These are phyloP conservation scores for Xylaria castorea DNA, from an alignment of 495 filamentous ascomycete species.

Conservation along the genomic window DNA sequence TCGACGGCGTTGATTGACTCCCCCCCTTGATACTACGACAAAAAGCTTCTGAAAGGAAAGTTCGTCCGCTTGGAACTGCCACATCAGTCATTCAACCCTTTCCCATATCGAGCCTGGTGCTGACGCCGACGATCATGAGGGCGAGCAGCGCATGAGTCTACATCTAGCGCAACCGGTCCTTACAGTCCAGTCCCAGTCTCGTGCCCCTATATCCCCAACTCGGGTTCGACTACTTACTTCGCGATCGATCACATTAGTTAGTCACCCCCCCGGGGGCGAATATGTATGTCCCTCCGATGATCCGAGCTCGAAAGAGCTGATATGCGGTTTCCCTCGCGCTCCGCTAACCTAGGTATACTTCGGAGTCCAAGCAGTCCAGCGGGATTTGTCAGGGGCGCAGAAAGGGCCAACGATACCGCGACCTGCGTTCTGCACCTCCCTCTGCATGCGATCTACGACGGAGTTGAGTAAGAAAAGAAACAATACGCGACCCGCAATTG, in stretches of 20 bases:
- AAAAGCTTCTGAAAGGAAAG: not conserved
- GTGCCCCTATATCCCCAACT: not conserved
- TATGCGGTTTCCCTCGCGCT: not conserved
- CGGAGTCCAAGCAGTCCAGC: not conserved
- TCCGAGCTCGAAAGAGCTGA: not conserved
- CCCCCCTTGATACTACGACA: not conserved
- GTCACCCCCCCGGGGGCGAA: not conserved
- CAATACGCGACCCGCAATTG: not conserved
- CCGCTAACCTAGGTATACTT: not conserved
- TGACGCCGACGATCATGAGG: constrained; percentile 2
- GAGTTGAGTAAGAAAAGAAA: not conserved
- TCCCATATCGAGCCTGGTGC: not conserved
- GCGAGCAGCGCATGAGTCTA: not conserved
- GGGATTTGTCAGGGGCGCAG: not conserved
- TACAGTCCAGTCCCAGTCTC: not conserved
- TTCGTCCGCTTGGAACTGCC: not conserved
- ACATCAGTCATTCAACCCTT: not conserved
- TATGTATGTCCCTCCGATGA: not conserved
- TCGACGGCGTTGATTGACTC: not conserved
- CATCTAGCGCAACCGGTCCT: not conserved
- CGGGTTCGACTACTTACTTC: not conserved
- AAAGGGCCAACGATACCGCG: not conserved
- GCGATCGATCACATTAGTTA: not conserved
- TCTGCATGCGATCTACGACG: constrained; percentile 3
- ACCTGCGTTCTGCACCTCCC: not conserved